Percentiles rank a stretch among this genome's conserved stretches.
These are phyloP conservation scores for Fusarium sp. DNA, from an alignment of 2,329 filamentous ascomycete genomes.

Conservation along the genomic window DNA sequence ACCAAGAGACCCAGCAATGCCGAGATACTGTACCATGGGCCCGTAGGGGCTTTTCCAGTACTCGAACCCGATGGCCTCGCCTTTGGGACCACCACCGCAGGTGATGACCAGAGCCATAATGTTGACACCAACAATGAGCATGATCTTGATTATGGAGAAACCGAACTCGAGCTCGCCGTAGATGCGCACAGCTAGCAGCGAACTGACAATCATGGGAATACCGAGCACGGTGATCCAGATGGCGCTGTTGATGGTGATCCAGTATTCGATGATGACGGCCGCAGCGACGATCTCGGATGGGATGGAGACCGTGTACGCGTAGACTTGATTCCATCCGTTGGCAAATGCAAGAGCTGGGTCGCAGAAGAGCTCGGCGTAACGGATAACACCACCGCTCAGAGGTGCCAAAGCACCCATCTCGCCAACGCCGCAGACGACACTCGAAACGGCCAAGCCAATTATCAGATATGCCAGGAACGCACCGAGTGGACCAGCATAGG, in stretches of 20 bases:
- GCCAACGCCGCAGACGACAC: background rate
- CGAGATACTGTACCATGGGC: slow-evolving; percentile 3
- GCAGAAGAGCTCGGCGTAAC: background rate
- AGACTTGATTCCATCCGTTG: slow-evolving; percentile 1
- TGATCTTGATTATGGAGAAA: slow-evolving; percentile 1
- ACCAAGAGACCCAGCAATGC: background rate
- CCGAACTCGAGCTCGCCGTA: slow-evolving; percentile 7
- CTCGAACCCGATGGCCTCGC: background rate
- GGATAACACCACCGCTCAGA: background rate
- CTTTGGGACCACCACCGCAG: background rate
- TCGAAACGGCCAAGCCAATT: background rate
- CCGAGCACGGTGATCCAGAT: background rate
- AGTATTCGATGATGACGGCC: slow-evolving; percentile 6
- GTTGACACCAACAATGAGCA: slow-evolving; percentile 2
- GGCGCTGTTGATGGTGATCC: background rate
- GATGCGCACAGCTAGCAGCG: background rate
- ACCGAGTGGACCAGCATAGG: background rate
- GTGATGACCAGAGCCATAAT: background rate
- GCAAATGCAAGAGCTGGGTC: background rate
- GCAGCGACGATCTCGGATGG: slow-evolving; percentile 3
- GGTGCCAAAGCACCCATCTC: slow-evolving; percentile 6
- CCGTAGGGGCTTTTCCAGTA: background rate
- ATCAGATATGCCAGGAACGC: background rate
- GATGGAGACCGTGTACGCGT: background rate
- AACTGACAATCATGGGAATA: background rate